Base-by-base conservation (phyloP, 2,329 filamentous ascomycete species). In the Verticillium dahliae region DNA sequence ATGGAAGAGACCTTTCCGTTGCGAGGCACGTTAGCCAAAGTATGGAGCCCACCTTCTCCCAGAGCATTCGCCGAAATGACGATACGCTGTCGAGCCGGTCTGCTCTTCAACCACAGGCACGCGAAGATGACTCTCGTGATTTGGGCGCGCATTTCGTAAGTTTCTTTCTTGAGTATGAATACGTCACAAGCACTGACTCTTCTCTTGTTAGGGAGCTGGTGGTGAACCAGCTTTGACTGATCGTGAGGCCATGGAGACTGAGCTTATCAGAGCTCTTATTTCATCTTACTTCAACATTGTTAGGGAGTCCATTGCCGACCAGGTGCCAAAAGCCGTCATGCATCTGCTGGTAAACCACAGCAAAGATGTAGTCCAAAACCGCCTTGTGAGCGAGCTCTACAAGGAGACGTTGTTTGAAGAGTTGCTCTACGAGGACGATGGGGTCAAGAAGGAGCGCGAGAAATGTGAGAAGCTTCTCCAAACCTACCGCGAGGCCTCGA, bases 261-360 rank as follows among this genome's bases (percentile, higher is more conserved):
- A 99, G 76, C 87, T 99, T 50, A 99, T 99, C 73, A 90, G 94
- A 56, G 91, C 93, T 56, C 85, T 99, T 61, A 99, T 99, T 74
- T 96, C 91, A 37, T 97, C 93, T 1, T 99, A 99, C 81, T 99
- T 99, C 82, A 96, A 97, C 75, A 99, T 99, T 71, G 95, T 99
- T 56, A 91, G 95, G 65, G 95, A 99, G 77, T 94, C 92, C n/a
- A 97, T 97, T 69, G 94, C 94, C 55, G 95, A 99, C 73, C 94
- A 98, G 78, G 95, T 99, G 11, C 95, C 95, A 67, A 99, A 99
- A 79, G 95, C 95, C 5, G 90, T 99, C 68, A 99, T 99, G 95
- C 95, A 99, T 74, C 85, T 99, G 56, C 85, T 99, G 38, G 95
- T 99, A 72, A 99, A 99, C 77, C 91, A 97, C 80, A 96, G 91